Base-by-base conservation (phyloP, 2,329 filamentous ascomycete species). In the Fusarium albidum region DNA sequence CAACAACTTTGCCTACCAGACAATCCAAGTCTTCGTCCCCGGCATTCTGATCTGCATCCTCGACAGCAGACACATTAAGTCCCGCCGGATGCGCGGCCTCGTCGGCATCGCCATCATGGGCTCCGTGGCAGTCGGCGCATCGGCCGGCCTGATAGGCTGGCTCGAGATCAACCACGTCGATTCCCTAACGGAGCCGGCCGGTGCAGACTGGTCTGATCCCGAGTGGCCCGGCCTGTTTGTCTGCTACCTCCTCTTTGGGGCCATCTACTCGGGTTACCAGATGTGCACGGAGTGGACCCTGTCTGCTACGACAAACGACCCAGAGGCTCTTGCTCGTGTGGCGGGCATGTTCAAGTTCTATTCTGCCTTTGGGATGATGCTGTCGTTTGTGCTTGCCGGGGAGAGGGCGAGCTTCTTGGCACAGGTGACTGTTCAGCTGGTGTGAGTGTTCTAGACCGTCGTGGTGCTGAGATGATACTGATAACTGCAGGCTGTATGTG, bases 1-100 rank as follows among this genome's bases (percentile, higher is more conserved):
- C 25, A 42, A 42, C 15, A 42, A 42, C 39, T 42, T 42, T 18
- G 25, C 25, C 27, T 42, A 28, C 39, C 39, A 42, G 17, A 26
- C 27, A 27, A 42, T 42, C 21, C 39, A 42, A 18, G 13, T 42
- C 12, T 28, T 42, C 31, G 39, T 28, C 12, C 39, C 39, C 2
- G 39, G 39, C 15, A 13, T 42, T n/a, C 10, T 42, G 6, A 42
- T 42, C 14, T 28, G 39, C 12, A 18, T 42, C 26, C 26, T 42
- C 5, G 39, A 42, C 39, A 42, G 39, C 39, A 28, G 15, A 15
- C 14, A n/a, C 25, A 42, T 42, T 14, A 15, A 42, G 15, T 28
- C 27, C 6, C 39, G 35, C 5, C 35, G 35, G 18, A 39, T 4
- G 4, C 39, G 39, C 10, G 39, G 39, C 5, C 25, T 31, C 9